These are phyloP conservation scores for Apophysomyces trapeziformis DNA, from an alignment of 371 early-diverging fungal species.

Conservation along the genomic window DNA sequence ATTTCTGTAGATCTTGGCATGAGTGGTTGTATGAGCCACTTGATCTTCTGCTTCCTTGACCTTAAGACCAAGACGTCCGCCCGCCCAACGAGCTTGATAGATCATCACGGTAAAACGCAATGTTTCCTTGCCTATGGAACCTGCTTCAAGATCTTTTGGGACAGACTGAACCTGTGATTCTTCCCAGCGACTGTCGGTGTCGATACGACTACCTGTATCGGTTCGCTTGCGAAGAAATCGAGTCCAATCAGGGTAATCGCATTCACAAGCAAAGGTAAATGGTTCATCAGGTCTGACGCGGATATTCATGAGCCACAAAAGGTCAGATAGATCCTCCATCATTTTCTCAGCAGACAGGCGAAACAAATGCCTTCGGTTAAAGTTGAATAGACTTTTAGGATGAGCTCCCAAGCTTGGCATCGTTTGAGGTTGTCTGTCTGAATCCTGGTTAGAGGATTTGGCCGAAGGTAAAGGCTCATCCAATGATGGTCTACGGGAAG, in stretches of 20 bases:
- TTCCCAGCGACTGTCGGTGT: slow-evolving; percentile 9
- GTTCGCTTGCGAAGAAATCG: slow-evolving; percentile 16
- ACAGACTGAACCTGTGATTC: not conserved
- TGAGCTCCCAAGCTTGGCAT: slow-evolving; percentile 25
- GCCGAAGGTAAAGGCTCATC: slow-evolving; percentile 2
- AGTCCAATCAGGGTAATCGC: slow-evolving; percentile 28
- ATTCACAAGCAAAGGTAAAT: slow-evolving; percentile 35
- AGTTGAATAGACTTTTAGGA: slow-evolving; percentile 41
- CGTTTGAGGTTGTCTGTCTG: slow-evolving; percentile 3
- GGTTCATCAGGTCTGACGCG: slow-evolving; percentile 20
- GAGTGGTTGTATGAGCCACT: slow-evolving; percentile 10
- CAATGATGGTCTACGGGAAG: slow-evolving; percentile 6
- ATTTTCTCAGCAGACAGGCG: slow-evolving; percentile 32
- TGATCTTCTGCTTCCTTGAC: slow-evolving; percentile 40
- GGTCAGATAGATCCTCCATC: slow-evolving; percentile 31
- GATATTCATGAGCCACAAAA: slow-evolving; percentile 27
- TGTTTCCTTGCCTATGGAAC: slow-evolving; percentile 17
- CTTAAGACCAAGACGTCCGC: slow-evolving; percentile 45
- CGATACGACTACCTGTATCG: slow-evolving; percentile 17
- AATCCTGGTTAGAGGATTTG: not conserved
- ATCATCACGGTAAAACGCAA: slow-evolving; percentile 35
- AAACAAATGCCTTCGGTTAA: slow-evolving; percentile 39
- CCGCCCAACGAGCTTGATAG: slow-evolving; percentile 48
- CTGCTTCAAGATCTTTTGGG: slow-evolving; percentile 5
- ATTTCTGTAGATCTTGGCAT: slow-evolving; percentile 26